Evolutionary conservation across 345 rosid genomes (phyloP).

Genomic region (Corchorus capsularis): DNA sequence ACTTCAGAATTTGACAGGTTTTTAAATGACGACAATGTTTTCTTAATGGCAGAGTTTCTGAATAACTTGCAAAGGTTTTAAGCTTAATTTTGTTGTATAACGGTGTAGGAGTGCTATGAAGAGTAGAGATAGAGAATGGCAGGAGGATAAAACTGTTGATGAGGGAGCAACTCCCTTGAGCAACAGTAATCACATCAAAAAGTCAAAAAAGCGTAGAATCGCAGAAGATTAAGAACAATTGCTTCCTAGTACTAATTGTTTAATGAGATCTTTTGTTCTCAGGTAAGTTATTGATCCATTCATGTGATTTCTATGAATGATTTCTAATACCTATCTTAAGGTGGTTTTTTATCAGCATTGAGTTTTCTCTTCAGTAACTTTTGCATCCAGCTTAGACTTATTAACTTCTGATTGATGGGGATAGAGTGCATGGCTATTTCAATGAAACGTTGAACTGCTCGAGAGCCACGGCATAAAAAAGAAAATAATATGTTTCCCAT

Average conservation of each 20-base stretch:
- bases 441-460: no score
- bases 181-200: constrained; percentile 22
- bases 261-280: background rate
- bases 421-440: background rate
- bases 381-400: background rate
- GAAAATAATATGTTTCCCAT: background rate
- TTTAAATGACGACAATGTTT: constrained; percentile 12
- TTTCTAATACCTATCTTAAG: background rate
- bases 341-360: background rate
- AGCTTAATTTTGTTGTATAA: background rate
- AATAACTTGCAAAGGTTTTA: constrained; percentile 9
- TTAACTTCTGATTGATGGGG: background rate
- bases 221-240: constrained; percentile 26
- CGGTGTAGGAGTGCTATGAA: constrained; percentile 38
- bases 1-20: constrained; percentile 41
- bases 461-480: background rate
- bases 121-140: constrained; percentile 36
- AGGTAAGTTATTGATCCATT: background rate
- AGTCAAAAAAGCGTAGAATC: constrained; percentile 43
- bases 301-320: background rate
- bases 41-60: background rate
- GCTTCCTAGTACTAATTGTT: background rate
- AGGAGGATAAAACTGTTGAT: constrained; percentile 20
- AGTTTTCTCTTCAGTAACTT: background rate
- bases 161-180: constrained; percentile 16